Percentiles rank a stretch among this genome's conserved stretches.
Evolutionary conservation across 148 eudicot species (phyloP).

Genomic region (Camellia granthamiana): DNA sequence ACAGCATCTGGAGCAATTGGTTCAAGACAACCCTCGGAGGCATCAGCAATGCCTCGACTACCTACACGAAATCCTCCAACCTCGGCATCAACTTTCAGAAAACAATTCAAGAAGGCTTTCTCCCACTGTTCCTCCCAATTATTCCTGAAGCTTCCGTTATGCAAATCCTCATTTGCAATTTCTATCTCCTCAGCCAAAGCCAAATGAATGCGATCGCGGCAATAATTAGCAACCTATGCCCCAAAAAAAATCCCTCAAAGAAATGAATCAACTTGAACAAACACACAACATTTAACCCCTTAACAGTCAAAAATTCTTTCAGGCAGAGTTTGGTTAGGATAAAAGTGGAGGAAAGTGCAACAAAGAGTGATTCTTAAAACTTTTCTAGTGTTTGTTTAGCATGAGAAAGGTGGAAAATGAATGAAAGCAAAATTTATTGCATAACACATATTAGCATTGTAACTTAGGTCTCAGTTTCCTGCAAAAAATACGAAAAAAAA

Average conservation of each 20-base stretch:
- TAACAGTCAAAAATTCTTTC: background rate
- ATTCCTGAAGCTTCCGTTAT: conserved; percentile 19
- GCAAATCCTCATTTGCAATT: conserved; percentile 22
- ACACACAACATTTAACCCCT: background rate
- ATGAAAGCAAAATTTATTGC: too few species aligned
- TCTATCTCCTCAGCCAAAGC: conserved; percentile 52
- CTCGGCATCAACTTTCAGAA: conserved; percentile 53
- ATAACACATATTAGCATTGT: too few species aligned
- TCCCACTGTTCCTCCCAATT: conserved; percentile 42
- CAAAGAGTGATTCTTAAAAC: too few species aligned
- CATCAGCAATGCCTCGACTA: conserved; percentile 9
- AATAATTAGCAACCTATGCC: conserved; percentile 53
- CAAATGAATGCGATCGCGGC: conserved; percentile 53
- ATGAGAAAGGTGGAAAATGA: too few species aligned
- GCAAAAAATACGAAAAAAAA: too few species aligned
- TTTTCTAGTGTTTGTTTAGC: too few species aligned
- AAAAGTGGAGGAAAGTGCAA: too few species aligned
- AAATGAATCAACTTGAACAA: conserved; percentile 3
- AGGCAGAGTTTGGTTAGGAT: too few species aligned
- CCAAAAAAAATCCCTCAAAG: background rate
- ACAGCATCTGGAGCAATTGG: conserved; percentile 57
- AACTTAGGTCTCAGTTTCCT: too few species aligned
- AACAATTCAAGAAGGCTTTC: conserved; percentile 40
- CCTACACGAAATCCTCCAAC: conserved; percentile 34
- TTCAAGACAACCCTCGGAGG: conserved; percentile 24